Base-by-base conservation (phyloP, 192 early-diverging fungal genomes). In the Lobosporangium transversale region DNA sequence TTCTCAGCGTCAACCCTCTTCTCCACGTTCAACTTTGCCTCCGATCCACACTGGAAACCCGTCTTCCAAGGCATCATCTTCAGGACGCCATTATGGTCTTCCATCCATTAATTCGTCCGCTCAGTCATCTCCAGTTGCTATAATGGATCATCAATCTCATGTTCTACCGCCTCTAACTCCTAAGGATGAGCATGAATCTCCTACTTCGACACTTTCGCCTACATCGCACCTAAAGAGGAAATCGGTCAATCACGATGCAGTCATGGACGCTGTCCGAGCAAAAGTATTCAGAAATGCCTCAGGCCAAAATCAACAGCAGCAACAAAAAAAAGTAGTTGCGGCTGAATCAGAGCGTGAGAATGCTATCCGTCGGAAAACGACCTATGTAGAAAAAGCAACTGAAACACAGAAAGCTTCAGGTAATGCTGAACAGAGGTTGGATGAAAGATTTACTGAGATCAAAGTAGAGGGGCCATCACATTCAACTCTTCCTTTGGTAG, bases 231-330 rank as follows among this genome's bases (percentile, higher is more conserved):
- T 57, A 56, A 82, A 76, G 15, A 62, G 61, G 31, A 82, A 75
- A 58, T 82, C 59, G 7, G 68, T 82, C 35, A 61, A 76, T 20
- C 81, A 82, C 53, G 81, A 82, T 44, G 76, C 76, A 21, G 67
- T 82, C 33, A 82, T 82, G 81, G 81, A 82, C 33, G 81, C 81
- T 5, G 58, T 82, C 20, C 64, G 81, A 18, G 64, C 70, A 18
- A 82, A 82, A 44, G 81, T 82, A 0, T 53, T 70, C 44, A 35
- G 70, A 27, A 82, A 82, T 47, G 75, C 73, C 14, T 58, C 68
- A 27, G 69, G 69, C 0, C 68, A 70, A 10, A 62, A 44, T 44
- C 69, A 59, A 52, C 68, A 44, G 32, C 58, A 73, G 8, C 70
- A 73, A 17, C 57, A 59, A 26, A 76, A 62, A 24, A 76, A 67